These are phyloP conservation scores for Mycena crocata DNA, from an alignment of 768 basidiomycete species.

Conservation along the genomic window DNA sequence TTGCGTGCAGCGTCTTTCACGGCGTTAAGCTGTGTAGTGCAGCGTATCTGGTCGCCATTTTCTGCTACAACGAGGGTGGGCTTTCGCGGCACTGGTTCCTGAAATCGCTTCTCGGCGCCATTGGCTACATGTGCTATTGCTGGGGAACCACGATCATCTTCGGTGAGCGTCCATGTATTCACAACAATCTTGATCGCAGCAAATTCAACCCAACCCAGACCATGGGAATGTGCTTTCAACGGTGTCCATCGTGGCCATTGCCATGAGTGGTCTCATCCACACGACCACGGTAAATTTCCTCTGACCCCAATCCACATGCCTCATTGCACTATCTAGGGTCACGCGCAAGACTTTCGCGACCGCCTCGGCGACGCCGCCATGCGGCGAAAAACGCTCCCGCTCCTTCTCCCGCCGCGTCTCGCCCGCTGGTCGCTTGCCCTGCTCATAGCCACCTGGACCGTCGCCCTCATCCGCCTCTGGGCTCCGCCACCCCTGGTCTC, in stretches of 20 bases:
- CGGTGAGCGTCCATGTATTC: conserved; percentile 14
- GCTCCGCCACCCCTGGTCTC: conserved; percentile 25
- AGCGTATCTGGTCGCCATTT: conserved; percentile 29
- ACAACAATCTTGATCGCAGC: too few relatives aligned
- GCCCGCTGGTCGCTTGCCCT: conserved; percentile 35
- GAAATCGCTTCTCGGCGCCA: conserved; percentile 32
- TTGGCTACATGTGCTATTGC: conserved; percentile 37
- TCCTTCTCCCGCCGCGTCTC: conserved; percentile 32
- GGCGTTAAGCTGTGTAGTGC: conserved; percentile 24
- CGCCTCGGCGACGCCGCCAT: conserved; percentile 37
- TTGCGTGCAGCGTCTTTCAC: conserved; percentile 26
- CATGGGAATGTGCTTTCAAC: conserved; percentile 25
- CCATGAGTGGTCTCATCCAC: conserved; percentile 45
- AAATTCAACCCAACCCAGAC: conserved; percentile 11
- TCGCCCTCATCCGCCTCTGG: conserved; percentile 32
- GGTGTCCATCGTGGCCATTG: conserved; percentile 37
- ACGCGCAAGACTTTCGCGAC: conserved; percentile 39
- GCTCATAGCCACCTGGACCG: conserved; percentile 26
- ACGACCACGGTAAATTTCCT: conserved; percentile 45
- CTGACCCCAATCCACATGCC: not conserved
- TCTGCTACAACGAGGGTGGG: conserved; percentile 35
- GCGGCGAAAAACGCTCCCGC: conserved; percentile 36
- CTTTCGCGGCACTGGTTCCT: conserved; percentile 27
- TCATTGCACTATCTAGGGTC: conserved; percentile 23
- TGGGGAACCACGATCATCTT: conserved; percentile 38